phyloP scores from a whole-genome alignment of 139 green algal species.

The Micromonas pusilla region DNA sequence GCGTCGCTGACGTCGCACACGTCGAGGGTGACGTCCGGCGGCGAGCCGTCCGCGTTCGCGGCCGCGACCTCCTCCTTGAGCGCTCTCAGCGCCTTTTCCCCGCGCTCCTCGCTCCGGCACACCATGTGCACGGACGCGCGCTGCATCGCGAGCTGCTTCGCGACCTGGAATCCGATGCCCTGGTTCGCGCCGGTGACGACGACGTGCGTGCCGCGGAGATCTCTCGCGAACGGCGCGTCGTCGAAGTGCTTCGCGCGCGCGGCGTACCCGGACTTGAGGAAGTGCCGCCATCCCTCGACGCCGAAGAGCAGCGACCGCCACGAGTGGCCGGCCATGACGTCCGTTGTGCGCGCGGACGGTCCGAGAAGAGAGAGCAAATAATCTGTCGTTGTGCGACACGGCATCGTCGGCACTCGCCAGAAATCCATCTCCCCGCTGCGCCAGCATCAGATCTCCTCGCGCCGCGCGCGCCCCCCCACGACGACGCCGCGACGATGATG shows the following conservation, averaged over 20 bases:
- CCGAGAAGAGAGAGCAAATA: too few relatives aligned
- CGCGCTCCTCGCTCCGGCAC: constrained; percentile 31
- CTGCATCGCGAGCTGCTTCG: not conserved
- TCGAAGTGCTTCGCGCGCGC: not conserved
- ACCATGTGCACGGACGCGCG: constrained; percentile 31
- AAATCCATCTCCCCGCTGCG: too few relatives aligned
- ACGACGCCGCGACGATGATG: too few relatives aligned
- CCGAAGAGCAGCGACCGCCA: constrained; percentile 4
- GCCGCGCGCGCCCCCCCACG: too few relatives aligned
- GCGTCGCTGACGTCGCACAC: constrained; percentile 29
- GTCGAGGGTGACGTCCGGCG: too few relatives aligned
- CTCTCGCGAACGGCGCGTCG: not conserved
- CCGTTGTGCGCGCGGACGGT: too few relatives aligned
- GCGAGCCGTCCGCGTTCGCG: not conserved
- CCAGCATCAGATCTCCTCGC: too few relatives aligned
- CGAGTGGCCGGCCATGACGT: not conserved
- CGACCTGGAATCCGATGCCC: constrained; percentile 12
- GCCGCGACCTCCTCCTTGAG: not conserved
- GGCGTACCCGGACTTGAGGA: not conserved
- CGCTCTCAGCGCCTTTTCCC: constrained; percentile 28
- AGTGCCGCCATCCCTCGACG: not conserved
- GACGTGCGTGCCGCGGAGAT: not conserved
- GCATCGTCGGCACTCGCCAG: too few relatives aligned
- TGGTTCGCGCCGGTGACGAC: constrained; percentile 17
- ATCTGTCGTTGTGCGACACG: too few relatives aligned